phyloP scores from a whole-genome alignment of 2,329 filamentous ascomycete genomes.

The Fusarium newnesense region DNA sequence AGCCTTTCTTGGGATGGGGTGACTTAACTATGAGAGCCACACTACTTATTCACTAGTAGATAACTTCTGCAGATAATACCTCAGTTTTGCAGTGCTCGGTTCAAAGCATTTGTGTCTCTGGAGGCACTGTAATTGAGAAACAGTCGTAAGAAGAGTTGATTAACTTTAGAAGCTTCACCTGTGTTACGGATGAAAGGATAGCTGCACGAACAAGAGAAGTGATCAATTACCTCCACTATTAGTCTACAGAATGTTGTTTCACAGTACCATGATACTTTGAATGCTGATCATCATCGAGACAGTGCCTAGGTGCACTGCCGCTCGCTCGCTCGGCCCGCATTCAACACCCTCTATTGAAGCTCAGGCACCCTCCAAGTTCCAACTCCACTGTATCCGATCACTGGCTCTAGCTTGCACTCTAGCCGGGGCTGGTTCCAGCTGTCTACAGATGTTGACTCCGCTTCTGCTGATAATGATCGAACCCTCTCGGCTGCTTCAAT shows the following conservation, averaged over 20 bases:
- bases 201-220: conserved; percentile 29
- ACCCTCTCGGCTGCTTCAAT: conserved; percentile 30
- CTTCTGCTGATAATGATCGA: conserved; percentile 17
- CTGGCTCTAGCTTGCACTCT: background rate
- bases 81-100: background rate
- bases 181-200: conserved; percentile 18
- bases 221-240: background rate
- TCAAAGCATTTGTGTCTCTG: background rate
- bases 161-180: conserved; percentile 6
- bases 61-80: background rate
- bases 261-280: background rate
- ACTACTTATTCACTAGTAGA: background rate
- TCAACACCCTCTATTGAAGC: conserved; percentile 13
- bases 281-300: background rate
- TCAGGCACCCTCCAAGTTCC: conserved; percentile 8
- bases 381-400: conserved; percentile 15
- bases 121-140: background rate
- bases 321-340: conserved; percentile 31
- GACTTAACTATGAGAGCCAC: background rate
- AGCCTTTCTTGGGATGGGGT: too few relatives aligned
- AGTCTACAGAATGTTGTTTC: conserved; percentile 6
- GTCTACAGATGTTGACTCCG: background rate
- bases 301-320: conserved; percentile 6
- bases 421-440: background rate
- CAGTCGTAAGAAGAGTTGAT: background rate